Evolutionary conservation across 306 rosid genomes (phyloP).

Genomic region (Fragaria vesca): DNA sequence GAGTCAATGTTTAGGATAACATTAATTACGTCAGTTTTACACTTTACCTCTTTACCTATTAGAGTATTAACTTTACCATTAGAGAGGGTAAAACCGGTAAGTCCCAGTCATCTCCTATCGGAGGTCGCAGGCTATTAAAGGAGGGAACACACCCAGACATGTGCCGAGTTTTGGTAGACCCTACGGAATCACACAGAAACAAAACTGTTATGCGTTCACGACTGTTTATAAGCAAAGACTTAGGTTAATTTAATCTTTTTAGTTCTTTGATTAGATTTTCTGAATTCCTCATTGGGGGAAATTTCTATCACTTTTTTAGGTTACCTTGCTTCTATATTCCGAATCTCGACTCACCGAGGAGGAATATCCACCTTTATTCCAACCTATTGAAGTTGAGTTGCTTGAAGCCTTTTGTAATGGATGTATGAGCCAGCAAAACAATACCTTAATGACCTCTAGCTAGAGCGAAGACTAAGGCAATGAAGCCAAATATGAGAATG

Average conservation of each 20-base stretch:
- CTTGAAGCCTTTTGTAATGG: neutral
- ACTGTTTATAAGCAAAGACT: neutral
- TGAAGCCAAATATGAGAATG: neutral
- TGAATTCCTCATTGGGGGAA: neutral
- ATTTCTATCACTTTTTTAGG: neutral
- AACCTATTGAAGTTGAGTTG: neutral
- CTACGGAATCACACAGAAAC: too few species aligned
- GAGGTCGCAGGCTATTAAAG: too few species aligned
- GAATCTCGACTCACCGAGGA: neutral
- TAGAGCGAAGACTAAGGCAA: neutral
- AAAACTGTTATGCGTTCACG: too few species aligned
- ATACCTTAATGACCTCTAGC: neutral
- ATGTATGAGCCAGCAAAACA: conserved; percentile 1
- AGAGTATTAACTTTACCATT: too few species aligned
- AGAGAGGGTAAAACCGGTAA: too few species aligned
- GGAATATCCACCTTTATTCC: neutral
- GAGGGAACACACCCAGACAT: too few species aligned
- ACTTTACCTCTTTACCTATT: too few species aligned
- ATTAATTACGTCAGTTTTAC: too few species aligned
- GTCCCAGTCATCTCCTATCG: too few species aligned
- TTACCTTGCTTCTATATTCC: neutral
- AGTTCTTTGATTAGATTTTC: neutral
- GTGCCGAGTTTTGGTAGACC: too few species aligned
- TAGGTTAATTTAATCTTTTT: neutral
- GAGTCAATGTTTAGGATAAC: too few species aligned